These are phyloP conservation scores for Sphaerobolus stellatus DNA, from an alignment of 1,284 basidiomycete species.

Conservation along the genomic window DNA sequence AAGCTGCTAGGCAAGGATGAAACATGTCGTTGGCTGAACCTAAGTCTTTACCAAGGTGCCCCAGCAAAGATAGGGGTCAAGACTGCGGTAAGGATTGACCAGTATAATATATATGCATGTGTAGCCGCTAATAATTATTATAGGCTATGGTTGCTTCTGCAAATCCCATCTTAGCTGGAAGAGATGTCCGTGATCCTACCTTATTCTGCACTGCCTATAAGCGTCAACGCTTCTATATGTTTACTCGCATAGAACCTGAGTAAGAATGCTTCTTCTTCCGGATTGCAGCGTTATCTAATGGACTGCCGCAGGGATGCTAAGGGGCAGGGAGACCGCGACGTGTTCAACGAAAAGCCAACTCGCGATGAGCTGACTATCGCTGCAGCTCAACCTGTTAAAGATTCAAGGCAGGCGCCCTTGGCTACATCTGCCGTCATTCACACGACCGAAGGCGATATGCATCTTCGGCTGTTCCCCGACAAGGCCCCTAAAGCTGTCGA, in stretches of 20 bases:
- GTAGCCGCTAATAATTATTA: constrained; percentile 4
- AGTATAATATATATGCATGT: not conserved
- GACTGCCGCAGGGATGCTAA: constrained; percentile 67
- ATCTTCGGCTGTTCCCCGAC: constrained; percentile 86
- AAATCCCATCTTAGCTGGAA: constrained; percentile 90
- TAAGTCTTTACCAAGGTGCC: constrained; percentile 90
- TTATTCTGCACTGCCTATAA: constrained; percentile 94
- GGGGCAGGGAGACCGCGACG: constrained; percentile 82
- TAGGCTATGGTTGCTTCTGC: constrained; percentile 93
- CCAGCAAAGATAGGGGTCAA: constrained; percentile 84
- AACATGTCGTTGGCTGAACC: constrained; percentile 85
- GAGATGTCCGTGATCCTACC: constrained; percentile 83
- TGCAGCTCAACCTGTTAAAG: constrained; percentile 54
- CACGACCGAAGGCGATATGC: constrained; percentile 94
- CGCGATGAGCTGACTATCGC: constrained; percentile 95
- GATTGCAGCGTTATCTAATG: constrained; percentile 11
- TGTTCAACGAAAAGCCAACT: constrained; percentile 98
- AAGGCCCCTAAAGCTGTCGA: constrained; percentile 94
- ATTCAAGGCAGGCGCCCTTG: constrained; percentile 59
- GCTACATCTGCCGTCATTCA: constrained; percentile 87
- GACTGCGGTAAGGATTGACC: constrained; percentile 61
- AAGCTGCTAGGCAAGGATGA: constrained; percentile 94
- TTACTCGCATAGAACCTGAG: constrained; percentile 91
- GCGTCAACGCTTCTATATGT: constrained; percentile 94
- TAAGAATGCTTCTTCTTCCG: constrained; percentile 37